Evolutionary conservation across 1,284 basidiomycete species (phyloP), one percentile per base, ranked within the genome.

Genomic region (Anthracocystis panici-leucophaei): DNA sequence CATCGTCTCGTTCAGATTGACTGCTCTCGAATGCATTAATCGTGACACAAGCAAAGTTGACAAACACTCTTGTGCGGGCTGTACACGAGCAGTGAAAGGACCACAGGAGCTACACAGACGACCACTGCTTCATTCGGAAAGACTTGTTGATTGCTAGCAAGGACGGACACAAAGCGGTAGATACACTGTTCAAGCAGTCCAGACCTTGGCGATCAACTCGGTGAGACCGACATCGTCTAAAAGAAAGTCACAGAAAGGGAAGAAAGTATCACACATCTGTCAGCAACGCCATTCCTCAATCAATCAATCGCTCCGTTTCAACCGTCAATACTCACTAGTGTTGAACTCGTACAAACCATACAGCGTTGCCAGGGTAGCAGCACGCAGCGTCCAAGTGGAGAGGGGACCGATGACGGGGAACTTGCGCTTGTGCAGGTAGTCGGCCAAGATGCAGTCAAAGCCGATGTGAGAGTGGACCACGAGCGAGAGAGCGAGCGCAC

Each of bases 401-500:
- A 91, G 68, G 2, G 89, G 90, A 18, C 93, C 95, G 64, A 93
- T 68, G 49, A 91, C 80, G 57, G 82, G 93, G 89, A 93, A 97
- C 88, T 99, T 99, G 87, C 95, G 92, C 60, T 90, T 88, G 88
- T 97, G 95, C 58, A 99, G 85, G 87, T 99, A 99, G 88, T 99
- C 97, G 57, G 78, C 74, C 20, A 86, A 58, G 57, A 81, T 57
- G 57, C 75, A 66, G 71, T 86, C 86, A 63, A 87, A 87, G 53
- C 82, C 94, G 77, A 99, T 93, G 87, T 99, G 95, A 85, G 92
- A 93, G 88, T 99, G 96, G 84, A 97, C 90, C 75, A 99, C 89
- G 79, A 99, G 88, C 53, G 91, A 91, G 69, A 95, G 88, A 38
- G 92, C 94, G 66, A 98, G 89, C 46, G 95, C 85, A 55, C 93